phyloP scores from a whole-genome alignment of 306 rosid genomes.

The Rubus parviflorus region DNA sequence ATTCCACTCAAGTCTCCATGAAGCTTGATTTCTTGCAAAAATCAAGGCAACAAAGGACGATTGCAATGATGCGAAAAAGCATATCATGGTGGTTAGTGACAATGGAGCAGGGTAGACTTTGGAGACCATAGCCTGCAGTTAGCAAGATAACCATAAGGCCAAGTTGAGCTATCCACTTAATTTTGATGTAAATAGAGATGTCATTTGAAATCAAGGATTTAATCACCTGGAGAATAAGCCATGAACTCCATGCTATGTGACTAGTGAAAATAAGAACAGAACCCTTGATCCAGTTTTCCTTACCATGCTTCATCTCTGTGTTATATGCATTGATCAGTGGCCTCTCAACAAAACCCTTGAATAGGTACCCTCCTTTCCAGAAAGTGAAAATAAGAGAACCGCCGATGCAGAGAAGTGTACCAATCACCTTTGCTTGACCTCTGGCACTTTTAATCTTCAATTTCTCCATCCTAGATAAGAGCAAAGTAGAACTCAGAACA shows the following conservation, averaged over 20 bases:
- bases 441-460: conserved; percentile 29
- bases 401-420: conserved; percentile 33
- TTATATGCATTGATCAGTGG: conserved; percentile 25
- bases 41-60: conserved; percentile 34
- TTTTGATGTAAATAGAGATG: neutral
- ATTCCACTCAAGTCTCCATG: conserved; percentile 43
- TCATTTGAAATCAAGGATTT: neutral
- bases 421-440: conserved; percentile 41
- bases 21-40: conserved; percentile 24
- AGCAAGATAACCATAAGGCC: neutral
- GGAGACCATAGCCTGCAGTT: conserved; percentile 27
- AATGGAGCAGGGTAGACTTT: conserved; percentile 33
- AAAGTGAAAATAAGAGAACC: conserved; percentile 42
- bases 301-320: conserved; percentile 1
- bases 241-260: conserved; percentile 35
- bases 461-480: conserved; percentile 36
- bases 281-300: conserved; percentile 44
- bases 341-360: conserved; percentile 17
- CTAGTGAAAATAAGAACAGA: conserved; percentile 35
- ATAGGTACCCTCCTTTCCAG: conserved; percentile 35
- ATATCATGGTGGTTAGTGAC: conserved; percentile 25
- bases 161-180: neutral
- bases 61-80: conserved; percentile 40
- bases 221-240: conserved; percentile 44
- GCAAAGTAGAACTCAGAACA: neutral